Base-by-base conservation (phyloP, 345 rosid species). In the Heritiera littoralis region DNA sequence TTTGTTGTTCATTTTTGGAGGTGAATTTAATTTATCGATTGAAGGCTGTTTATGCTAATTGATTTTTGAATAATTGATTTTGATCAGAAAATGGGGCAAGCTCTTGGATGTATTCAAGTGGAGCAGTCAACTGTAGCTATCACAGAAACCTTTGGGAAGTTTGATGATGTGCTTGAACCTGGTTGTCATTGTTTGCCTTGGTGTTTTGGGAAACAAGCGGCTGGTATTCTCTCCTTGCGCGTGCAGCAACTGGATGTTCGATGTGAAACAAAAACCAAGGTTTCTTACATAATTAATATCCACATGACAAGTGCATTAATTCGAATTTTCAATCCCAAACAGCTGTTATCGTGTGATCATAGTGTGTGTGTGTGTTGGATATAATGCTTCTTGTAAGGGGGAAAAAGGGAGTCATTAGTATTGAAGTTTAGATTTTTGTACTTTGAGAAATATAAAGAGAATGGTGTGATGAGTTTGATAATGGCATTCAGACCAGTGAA, bases 231-330 rank as follows among this genome's bases (percentile, higher is more conserved):
- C 60, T 79, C 96, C 0, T 78, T 92, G 55, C 94, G 96, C 67
- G 86, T 92, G 77, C 94, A 92, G 74, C 94, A 90, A 86, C 85
- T 92, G 64, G 97, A 93, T 83, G 97, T 92, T 59, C 88, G 88
- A 48, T 92, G 97, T 46, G 98, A 93, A 88, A 93, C 98, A 45
- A 92, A 93, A 85, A 90, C 98, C 52, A 92, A 89, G 93, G 98
- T 93, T 45, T 78, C 41, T 74, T 51, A 45, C 80, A 49, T 74
- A 6, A 65, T 35, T 38, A 17, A 32, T 65, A 5, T 13, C 46
- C n/a, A 65, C 18, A 32, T 35, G 46, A 65, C 2, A 14, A 41
- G 35, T 60, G 38, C 65, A 59, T 60, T 23, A 10, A 23, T 60
- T 60, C 28, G 65, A 9, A 60, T 23, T 60, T 60, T 23, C 35